Evolutionary conservation across 2,329 filamentous ascomycete species (phyloP).

Genomic region (Metarhizium robertsii): DNA sequence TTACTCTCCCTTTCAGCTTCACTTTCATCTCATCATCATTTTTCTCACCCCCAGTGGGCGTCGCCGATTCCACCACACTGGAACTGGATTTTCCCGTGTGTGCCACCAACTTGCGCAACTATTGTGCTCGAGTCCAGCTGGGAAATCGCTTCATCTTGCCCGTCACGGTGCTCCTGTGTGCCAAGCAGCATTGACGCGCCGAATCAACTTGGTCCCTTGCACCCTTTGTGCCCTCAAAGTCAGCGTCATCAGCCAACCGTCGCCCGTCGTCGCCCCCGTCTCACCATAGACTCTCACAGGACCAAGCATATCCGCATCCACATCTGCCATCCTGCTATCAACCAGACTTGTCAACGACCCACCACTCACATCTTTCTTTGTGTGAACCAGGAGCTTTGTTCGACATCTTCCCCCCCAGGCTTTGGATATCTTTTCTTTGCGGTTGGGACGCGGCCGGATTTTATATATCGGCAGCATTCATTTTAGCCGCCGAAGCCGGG

Average conservation of each 20-base stretch:
- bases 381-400: not conserved
- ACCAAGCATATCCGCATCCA: not conserved
- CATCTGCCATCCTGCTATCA: not conserved
- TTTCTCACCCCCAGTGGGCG: not conserved
- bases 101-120: not conserved
- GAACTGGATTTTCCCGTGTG: slow-evolving; percentile 11
- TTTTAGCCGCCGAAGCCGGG: not conserved
- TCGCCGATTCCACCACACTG: slow-evolving; percentile 1
- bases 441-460: not conserved
- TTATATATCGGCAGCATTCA: not conserved
- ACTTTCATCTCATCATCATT: slow-evolving; percentile 3
- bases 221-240: not conserved
- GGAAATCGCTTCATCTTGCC: not conserved
- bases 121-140: not conserved
- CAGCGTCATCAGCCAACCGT: not conserved
- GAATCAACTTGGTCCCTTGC: not conserved
- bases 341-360: not conserved
- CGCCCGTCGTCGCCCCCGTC: not conserved
- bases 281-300: too few species aligned
- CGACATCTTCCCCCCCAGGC: not conserved
- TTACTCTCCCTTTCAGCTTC: not conserved
- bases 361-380: not conserved
- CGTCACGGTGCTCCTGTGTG: not conserved
- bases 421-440: not conserved
- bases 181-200: not conserved